Conservation (phyloP, 2,329 filamentous ascomycete genomes). For the Hortaea werneckii region DNA sequence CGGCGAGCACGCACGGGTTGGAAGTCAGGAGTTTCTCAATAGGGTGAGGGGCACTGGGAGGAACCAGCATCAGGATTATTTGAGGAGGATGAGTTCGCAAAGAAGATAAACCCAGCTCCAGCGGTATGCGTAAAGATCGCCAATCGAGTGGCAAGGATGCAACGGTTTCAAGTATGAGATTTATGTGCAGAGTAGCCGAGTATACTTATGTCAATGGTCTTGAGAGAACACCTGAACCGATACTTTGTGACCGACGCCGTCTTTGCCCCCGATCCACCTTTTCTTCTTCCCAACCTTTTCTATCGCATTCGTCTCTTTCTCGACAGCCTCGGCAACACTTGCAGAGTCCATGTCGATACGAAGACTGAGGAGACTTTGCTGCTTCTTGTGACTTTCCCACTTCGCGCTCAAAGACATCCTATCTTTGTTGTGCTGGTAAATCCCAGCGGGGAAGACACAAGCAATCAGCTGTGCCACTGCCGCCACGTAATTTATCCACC, state of each 20-base stretch:
- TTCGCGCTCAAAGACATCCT: conserved; percentile 32
- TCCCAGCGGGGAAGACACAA: conserved; percentile 51
- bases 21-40: background rate
- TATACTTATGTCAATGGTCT: too few species aligned
- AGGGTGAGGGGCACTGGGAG: background rate
- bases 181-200: too few species aligned
- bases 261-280: conserved; percentile 39
- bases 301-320: conserved; percentile 33
- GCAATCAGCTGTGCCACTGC: conserved; percentile 49
- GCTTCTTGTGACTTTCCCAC: conserved; percentile 33
- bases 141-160: too few species aligned
- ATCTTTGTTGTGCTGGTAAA: conserved; percentile 29
- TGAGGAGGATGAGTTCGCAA: too few species aligned
- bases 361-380: conserved; percentile 36
- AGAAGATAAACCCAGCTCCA: too few species aligned
- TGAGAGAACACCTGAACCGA: conserved; percentile 17
- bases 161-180: too few species aligned
- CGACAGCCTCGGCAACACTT: conserved; percentile 32
- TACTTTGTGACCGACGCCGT: conserved; percentile 33
- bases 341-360: conserved; percentile 30
- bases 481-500: conserved; percentile 58
- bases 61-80: background rate
- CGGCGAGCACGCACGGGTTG: background rate
- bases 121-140: too few species aligned
- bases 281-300: conserved; percentile 52